Conservation (phyloP, 2,329 filamentous ascomycete genomes). For the Cadophora malorum region DNA sequence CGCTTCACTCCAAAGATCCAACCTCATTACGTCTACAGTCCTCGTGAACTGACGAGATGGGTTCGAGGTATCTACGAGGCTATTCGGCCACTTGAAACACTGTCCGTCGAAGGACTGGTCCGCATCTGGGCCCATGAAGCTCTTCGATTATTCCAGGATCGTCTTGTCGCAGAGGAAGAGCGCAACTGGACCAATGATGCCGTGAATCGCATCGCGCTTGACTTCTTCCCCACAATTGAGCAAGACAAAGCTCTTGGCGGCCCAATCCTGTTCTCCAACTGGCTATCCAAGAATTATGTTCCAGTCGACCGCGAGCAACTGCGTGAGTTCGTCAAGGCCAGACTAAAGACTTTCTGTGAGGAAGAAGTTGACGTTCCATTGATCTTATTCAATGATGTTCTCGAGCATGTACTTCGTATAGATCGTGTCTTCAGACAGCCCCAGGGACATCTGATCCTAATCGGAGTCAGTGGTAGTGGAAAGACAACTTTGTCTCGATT, state of each 20-base stretch:
- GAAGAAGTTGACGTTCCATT: slow-evolving; percentile 98
- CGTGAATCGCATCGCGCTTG: slow-evolving; percentile 83
- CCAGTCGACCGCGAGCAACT: slow-evolving; percentile 95
- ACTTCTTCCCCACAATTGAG: slow-evolving; percentile 95
- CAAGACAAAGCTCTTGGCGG: slow-evolving; percentile 87
- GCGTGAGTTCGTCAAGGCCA: slow-evolving; percentile 95
- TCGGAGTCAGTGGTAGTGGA: slow-evolving; percentile 97
- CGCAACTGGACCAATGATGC: slow-evolving; percentile 93
- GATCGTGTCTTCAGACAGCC: slow-evolving; percentile 98
- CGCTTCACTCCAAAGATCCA: slow-evolving; percentile 96
- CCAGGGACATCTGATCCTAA: slow-evolving; percentile 96
- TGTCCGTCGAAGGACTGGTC: slow-evolving; percentile 89
- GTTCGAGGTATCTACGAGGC: slow-evolving; percentile 97
- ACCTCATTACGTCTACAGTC: slow-evolving; percentile 98
- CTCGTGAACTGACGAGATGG: slow-evolving; percentile 97
- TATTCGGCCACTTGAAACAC: slow-evolving; percentile 85
- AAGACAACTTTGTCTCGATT: slow-evolving; percentile 98
- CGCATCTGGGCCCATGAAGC: slow-evolving; percentile 99
- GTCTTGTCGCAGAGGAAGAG: slow-evolving; percentile 92
- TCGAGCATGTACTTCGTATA: slow-evolving; percentile 97
- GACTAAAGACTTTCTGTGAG: slow-evolving; percentile 97
- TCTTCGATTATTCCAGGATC: slow-evolving; percentile 93
- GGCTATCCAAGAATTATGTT: slow-evolving; percentile 98
- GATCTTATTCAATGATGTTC: slow-evolving; percentile 98
- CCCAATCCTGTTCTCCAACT: slow-evolving; percentile 98